A percentile compares a stretch with the other conserved stretches of the same genome.
phyloP scores from a whole-genome alignment of 345 rosid species.

The Anacardium occidentale region DNA sequence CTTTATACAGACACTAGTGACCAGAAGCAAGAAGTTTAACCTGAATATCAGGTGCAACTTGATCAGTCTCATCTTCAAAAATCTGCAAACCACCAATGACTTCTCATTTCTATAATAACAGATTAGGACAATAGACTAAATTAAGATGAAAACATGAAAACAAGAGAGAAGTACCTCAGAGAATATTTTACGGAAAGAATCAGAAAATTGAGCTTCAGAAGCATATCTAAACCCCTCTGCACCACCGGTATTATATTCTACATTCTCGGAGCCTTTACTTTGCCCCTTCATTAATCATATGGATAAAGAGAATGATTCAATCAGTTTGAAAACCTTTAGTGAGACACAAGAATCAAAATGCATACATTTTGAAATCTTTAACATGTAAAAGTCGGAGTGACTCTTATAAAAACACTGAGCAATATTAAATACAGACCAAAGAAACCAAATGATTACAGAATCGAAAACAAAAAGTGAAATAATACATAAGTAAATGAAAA shows the following conservation, averaged over 20 bases:
- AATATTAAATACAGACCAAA: neutral
- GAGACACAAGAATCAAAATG: neutral
- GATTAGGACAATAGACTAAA: slow-evolving; percentile 14
- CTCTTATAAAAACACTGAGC: neutral
- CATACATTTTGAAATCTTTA: neutral
- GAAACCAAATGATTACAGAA: neutral
- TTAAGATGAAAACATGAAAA: slow-evolving; percentile 7
- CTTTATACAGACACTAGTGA: slow-evolving; percentile 13
- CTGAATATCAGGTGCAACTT: slow-evolving; percentile 62
- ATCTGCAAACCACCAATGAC: slow-evolving; percentile 46
- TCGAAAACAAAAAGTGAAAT: neutral
- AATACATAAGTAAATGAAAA: neutral
- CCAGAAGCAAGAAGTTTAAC: slow-evolving; percentile 36
- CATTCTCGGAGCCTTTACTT: slow-evolving; percentile 41
- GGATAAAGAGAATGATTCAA: slow-evolving; percentile 8
- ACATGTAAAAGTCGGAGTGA: neutral
- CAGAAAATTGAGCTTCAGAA: slow-evolving; percentile 63
- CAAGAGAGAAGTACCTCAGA: slow-evolving; percentile 58
- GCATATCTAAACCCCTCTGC: slow-evolving; percentile 54
- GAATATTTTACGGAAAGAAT: slow-evolving; percentile 81
- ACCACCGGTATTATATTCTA: slow-evolving; percentile 50
- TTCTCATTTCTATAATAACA: slow-evolving; percentile 21
- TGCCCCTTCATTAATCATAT: slow-evolving; percentile 35
- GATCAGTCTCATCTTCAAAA: slow-evolving; percentile 58
- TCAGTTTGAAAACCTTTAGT: slow-evolving; percentile 15